Conservation (phyloP, 2,329 filamentous ascomycete genomes). For the Botrytis tulipae region DNA sequence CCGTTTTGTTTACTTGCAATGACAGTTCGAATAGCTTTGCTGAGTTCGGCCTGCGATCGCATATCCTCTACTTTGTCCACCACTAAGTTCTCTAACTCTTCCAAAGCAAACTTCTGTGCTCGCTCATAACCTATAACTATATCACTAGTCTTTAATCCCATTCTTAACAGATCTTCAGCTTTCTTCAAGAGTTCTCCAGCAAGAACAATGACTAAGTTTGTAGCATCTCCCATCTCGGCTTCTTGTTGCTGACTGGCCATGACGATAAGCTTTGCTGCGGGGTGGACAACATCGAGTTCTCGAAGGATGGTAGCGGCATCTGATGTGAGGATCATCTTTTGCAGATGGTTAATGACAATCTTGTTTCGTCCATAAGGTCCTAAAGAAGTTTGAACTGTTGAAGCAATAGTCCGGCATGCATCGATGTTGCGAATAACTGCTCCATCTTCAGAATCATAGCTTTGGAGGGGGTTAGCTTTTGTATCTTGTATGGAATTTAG, state of each 20-base stretch:
- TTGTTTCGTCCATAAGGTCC: constrained; percentile 99
- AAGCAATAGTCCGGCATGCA: constrained; percentile 91
- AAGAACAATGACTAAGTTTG: constrained; percentile 93
- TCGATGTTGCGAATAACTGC: constrained; percentile 98
- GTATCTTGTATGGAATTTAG: constrained; percentile 36
- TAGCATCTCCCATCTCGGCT: constrained; percentile 97
- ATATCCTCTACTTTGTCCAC: constrained; percentile 90
- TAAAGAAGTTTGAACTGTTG: constrained; percentile 94
- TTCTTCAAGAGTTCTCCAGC: constrained; percentile 95
- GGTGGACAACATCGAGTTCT: constrained; percentile 97
- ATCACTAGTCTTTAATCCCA: constrained; percentile 98
- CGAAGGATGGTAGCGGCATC: constrained; percentile 96
- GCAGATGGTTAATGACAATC: constrained; percentile 98
- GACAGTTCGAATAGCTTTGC: constrained; percentile 93
- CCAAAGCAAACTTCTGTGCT: constrained; percentile 83
- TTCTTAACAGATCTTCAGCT: constrained; percentile 91
- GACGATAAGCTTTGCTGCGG: constrained; percentile 93
- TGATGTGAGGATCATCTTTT: constrained; percentile 99
- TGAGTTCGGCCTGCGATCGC: constrained; percentile 75
- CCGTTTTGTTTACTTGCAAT: constrained; percentile 96
- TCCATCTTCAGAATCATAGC: constrained; percentile 98
- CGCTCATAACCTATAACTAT: constrained; percentile 95
- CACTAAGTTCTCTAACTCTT: constrained; percentile 80
- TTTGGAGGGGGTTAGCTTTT: constrained; percentile 45
- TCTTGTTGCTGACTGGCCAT: constrained; percentile 99